Conservation (phyloP, 2,329 filamentous ascomycete species). For the Talaromyces sp. region DNA sequence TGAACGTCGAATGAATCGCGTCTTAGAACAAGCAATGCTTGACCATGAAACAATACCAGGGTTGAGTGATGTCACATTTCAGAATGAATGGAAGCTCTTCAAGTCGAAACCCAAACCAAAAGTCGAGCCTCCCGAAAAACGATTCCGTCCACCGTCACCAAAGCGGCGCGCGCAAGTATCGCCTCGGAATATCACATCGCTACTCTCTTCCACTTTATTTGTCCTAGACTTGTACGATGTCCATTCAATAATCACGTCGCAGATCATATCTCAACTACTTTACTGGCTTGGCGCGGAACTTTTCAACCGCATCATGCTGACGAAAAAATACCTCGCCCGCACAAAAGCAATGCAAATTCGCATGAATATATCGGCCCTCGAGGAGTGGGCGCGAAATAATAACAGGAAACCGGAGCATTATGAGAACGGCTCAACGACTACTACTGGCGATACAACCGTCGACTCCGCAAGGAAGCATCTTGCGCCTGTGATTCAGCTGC, state of each 20-base stretch:
- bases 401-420: slow-evolving; percentile 94
- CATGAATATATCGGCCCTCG: slow-evolving; percentile 93
- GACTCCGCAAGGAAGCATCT: slow-evolving; percentile 81
- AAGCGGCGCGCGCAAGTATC: slow-evolving; percentile 88
- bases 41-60: slow-evolving; percentile 98
- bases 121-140: slow-evolving; percentile 80
- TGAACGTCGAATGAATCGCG: slow-evolving; percentile 92
- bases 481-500: slow-evolving; percentile 82
- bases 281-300: slow-evolving; percentile 97
- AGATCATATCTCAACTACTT: slow-evolving; percentile 85
- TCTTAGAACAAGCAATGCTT: slow-evolving; percentile 86
- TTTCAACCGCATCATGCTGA: slow-evolving; percentile 97
- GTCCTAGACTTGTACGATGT: slow-evolving; percentile 98
- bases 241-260: slow-evolving; percentile 90
- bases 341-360: slow-evolving; percentile 99
- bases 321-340: slow-evolving; percentile 85
- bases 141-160: slow-evolving; percentile 86
- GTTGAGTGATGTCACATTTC: slow-evolving; percentile 93
- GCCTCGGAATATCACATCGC: slow-evolving; percentile 89
- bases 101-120: slow-evolving; percentile 87
- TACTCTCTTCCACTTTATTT: slow-evolving; percentile 92
- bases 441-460: slow-evolving; percentile 79
- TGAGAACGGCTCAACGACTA: slow-evolving; percentile 81
- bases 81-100: slow-evolving; percentile 98
- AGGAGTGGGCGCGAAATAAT: slow-evolving; percentile 93